phyloP scores from a whole-genome alignment of 2,329 filamentous ascomycete genomes.

The Colletotrichum tanaceti region DNA sequence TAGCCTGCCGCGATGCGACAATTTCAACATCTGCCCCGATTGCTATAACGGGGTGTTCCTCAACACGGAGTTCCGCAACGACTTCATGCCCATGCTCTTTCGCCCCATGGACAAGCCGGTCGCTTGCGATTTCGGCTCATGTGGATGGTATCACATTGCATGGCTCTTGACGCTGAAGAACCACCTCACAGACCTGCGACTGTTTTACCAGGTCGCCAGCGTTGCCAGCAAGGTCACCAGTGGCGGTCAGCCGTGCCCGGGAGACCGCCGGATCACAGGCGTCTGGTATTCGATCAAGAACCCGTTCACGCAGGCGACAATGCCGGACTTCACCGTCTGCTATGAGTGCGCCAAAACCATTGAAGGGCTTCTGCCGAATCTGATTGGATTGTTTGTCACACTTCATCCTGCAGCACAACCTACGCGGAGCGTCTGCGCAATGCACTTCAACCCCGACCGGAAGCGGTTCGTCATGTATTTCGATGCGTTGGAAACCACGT shows the following conservation, averaged over 20 bases:
- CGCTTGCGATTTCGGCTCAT: constrained; percentile 81
- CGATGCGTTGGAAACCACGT: constrained; percentile 68
- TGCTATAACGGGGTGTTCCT: constrained; percentile 80
- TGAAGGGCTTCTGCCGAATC: constrained; percentile 77
- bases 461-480: constrained; percentile 70
- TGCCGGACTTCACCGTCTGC: constrained; percentile 81
- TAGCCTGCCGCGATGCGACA: constrained; percentile 75
- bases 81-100: constrained; percentile 72
- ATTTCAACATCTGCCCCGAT: constrained; percentile 83
- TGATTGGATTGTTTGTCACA: constrained; percentile 74
- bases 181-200: constrained; percentile 70
- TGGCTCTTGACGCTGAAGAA: constrained; percentile 84
- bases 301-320: constrained; percentile 69
- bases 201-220: constrained; percentile 77
- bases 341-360: constrained; percentile 78
- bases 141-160: constrained; percentile 84
- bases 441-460: constrained; percentile 68
- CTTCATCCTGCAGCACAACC: constrained; percentile 59
- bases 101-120: constrained; percentile 69
- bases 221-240: constrained; percentile 60
- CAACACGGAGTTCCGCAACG: constrained; percentile 72
- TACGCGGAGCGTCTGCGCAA: constrained; percentile 71
- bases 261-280: constrained; percentile 64
- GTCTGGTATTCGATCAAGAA: constrained; percentile 83
- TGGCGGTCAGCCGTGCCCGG: constrained; percentile 67